Evolutionary conservation across 176 grass and related monocot species (phyloP), one percentile per base, ranked within the genome.

Genomic region (Aegilops sharonensis): DNA sequence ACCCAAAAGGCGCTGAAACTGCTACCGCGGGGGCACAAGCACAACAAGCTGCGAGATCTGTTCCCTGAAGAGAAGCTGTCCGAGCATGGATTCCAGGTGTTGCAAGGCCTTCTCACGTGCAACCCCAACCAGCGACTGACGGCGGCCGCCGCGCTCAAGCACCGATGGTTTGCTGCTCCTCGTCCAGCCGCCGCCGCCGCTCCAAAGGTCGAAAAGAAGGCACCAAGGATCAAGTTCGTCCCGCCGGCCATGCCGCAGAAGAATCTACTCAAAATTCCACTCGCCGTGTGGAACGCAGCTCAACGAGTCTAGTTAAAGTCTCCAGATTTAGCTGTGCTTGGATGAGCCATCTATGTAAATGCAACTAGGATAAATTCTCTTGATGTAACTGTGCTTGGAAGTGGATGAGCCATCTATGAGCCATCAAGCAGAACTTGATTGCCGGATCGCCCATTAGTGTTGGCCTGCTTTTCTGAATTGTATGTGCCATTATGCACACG

Each of bases 81-180:
- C 3, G 15, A 34, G 27, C 12, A 77, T 31, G 74, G 74, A 21
- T 77, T 77, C 27, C 13, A 77, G 47, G 47, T 56, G 47, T 3
- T 77, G 74, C 15, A 77, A 30, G 47, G 74, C 8, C 74, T 77
- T 10, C 74, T 77, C 15, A 56, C 74, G 7, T 77, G 74, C 74
- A 77, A 77, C 10, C 74, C 47, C 9, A 29, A 77, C 47, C 32
- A 32, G 47, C 74, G 74, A 32, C 47, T 77, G 45, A 77, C 47
- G 47, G 74, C 74, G 15, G 47, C 74, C 74, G 10, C 30, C 4
- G 74, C 47, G 17, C 74, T 56, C 15, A 77, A 77, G 29, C 74
- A 11, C 74, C 47, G 27, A 34, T 77, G 74, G 74, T 77, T 77
- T 15, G 4, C 74, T 34, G 47, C 74, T 77, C 74, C 47, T 56